These are phyloP conservation scores for Aspergillus pseudoterreus DNA, from an alignment of 2,329 filamentous ascomycete genomes.

Conservation along the genomic window DNA sequence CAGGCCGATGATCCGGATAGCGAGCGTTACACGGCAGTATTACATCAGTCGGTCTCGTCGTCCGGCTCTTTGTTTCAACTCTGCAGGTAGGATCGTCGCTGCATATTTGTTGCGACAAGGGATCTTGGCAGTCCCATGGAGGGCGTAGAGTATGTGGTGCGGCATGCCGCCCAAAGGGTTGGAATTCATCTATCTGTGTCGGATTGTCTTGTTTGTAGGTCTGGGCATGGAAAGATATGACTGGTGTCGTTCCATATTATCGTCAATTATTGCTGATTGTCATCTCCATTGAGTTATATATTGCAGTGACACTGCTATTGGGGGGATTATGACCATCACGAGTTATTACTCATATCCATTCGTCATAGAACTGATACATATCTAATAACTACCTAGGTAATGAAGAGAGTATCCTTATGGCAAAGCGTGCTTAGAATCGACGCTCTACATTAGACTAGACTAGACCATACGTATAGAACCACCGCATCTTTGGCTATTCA, in stretches of 20 bases:
- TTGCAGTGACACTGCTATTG: too few species aligned
- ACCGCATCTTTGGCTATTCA: neutral
- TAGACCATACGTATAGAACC: neutral
- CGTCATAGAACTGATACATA: neutral
- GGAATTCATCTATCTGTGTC: neutral
- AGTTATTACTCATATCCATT: neutral
- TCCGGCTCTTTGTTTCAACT: neutral
- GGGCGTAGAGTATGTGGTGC: neutral
- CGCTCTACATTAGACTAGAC: neutral
- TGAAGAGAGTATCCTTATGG: too few species aligned
- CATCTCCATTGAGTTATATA: too few species aligned
- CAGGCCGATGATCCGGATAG: neutral
- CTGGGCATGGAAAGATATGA: neutral
- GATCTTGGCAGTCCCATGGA: neutral
- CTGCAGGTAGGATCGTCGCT: neutral
- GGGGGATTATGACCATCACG: too few species aligned
- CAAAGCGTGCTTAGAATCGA: neutral
- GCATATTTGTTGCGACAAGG: constrained; percentile 1
- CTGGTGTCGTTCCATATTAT: too few species aligned
- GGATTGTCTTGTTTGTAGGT: neutral
- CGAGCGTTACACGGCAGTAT: neutral
- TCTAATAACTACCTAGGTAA: neutral
- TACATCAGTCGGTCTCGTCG: neutral
- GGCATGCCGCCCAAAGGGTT: neutral
- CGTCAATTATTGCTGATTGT: too few species aligned